phyloP scores from a whole-genome alignment of 495 filamentous ascomycete species.

The Podospora didyma region DNA sequence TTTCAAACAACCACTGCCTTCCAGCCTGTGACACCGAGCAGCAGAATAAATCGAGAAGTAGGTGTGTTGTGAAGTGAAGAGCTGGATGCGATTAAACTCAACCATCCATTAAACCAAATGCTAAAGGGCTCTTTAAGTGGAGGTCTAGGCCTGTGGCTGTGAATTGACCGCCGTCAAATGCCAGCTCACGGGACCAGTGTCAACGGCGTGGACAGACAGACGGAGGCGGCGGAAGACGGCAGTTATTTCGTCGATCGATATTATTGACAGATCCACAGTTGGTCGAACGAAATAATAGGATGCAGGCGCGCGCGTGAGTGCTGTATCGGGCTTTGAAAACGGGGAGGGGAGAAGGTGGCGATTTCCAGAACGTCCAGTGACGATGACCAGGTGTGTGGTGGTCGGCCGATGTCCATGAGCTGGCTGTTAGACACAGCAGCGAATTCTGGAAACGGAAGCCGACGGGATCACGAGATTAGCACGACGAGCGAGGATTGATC shows the following conservation, averaged over 20 bases:
- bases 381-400: neutral
- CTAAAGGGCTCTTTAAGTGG: neutral
- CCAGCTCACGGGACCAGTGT: too few species aligned
- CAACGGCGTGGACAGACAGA: too few species aligned
- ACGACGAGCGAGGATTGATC: neutral
- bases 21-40: neutral
- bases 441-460: neutral
- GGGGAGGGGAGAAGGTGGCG: neutral
- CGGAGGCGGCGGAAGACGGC: too few species aligned
- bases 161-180: too few species aligned
- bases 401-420: conserved; percentile 4
- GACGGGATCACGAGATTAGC: conserved; percentile 8
- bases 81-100: neutral
- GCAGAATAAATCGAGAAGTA: neutral
- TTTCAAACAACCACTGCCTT: neutral
- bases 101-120: neutral
- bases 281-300: too few species aligned
- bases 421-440: neutral
- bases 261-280: too few species aligned
- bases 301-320: neutral
- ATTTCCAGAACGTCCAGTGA: neutral
- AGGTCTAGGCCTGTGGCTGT: neutral
- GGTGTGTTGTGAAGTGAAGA: neutral
- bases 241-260: too few species aligned
- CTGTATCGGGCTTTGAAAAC: neutral